Evolutionary conservation across 1,139 yeast species (phyloP).

Genomic region (Suhomyces bribrorum): DNA sequence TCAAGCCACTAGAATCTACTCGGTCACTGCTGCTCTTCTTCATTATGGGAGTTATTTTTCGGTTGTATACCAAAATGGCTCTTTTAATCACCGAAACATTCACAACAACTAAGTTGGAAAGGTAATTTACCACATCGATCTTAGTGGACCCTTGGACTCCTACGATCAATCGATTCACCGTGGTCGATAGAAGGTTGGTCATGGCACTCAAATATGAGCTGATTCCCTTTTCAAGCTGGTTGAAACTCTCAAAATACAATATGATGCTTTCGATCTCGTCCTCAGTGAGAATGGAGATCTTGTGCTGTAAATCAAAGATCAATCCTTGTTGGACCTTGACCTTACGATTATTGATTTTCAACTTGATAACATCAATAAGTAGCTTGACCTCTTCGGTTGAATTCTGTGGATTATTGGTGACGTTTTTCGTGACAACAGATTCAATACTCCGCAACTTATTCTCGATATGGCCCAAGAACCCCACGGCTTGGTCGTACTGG

Average conservation of each 20-base stretch:
- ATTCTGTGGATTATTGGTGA: slow-evolving; percentile 7
- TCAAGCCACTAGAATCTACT: slow-evolving; percentile 46
- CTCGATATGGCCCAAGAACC: slow-evolving; percentile 47
- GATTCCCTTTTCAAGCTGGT: slow-evolving; percentile 42
- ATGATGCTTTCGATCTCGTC: slow-evolving; percentile 37
- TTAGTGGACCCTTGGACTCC: slow-evolving; percentile 49
- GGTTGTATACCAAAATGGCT: slow-evolving; percentile 36
- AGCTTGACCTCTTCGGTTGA: slow-evolving; percentile 36
- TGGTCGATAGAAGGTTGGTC: slow-evolving; percentile 34
- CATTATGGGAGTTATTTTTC: slow-evolving; percentile 37
- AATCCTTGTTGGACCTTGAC: slow-evolving; percentile 40
- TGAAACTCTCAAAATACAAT: slow-evolving; percentile 39
- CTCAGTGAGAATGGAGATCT: slow-evolving; percentile 32
- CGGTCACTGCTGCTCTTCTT: slow-evolving; percentile 25
- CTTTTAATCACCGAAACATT: slow-evolving; percentile 42
- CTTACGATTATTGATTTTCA: slow-evolving; percentile 42
- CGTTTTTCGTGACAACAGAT: slow-evolving; percentile 15
- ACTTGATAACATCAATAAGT: slow-evolving; percentile 38
- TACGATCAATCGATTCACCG: slow-evolving; percentile 39
- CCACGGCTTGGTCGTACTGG: slow-evolving; percentile 56
- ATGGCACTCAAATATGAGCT: slow-evolving; percentile 39
- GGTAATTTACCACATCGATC: slow-evolving; percentile 46
- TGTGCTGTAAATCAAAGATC: slow-evolving; percentile 41
- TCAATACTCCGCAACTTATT: slow-evolving; percentile 28
- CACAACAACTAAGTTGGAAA: slow-evolving; percentile 46